Percentiles rank a stretch among this genome's conserved stretches.
These are phyloP conservation scores for Thermothelomyces thermophilus DNA, from an alignment of 2,329 filamentous ascomycete genomes.

Conservation along the genomic window DNA sequence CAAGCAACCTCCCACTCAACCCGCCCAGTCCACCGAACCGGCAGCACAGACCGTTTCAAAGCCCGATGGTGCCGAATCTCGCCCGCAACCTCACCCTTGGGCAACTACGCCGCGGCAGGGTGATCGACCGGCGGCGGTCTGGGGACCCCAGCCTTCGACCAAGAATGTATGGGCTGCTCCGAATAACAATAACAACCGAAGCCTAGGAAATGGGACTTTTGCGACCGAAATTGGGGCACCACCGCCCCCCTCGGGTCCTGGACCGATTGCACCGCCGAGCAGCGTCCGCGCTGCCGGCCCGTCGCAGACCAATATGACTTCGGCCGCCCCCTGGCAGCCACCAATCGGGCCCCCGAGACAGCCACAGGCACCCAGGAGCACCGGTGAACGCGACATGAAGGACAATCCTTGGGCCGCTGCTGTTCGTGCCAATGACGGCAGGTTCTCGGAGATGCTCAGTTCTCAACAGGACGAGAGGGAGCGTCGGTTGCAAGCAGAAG, in stretches of 20 bases:
- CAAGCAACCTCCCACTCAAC: conserved; percentile 12
- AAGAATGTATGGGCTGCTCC: conserved; percentile 70
- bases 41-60: conserved; percentile 10
- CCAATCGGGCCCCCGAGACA: conserved; percentile 30
- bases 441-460: conserved; percentile 34
- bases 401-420: conserved; percentile 23
- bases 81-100: conserved; percentile 19
- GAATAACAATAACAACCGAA: conserved; percentile 57
- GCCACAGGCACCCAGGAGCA: neutral
- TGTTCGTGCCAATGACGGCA: conserved; percentile 37
- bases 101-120: conserved; percentile 30
- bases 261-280: conserved; percentile 38
- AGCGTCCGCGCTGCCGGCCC: conserved; percentile 5
- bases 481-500: conserved; percentile 39
- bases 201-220: conserved; percentile 73
- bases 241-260: conserved; percentile 33
- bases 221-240: conserved; percentile 50
- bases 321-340: conserved; percentile 21
- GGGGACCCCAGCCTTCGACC: conserved; percentile 37
- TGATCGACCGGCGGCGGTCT: conserved; percentile 43
- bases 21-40: conserved; percentile 17
- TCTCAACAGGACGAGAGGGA: conserved; percentile 38
- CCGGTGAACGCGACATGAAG: conserved; percentile 16
- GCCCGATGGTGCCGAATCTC: conserved; percentile 16
- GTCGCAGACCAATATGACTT: conserved; percentile 3